Percentiles rank a stretch among this genome's conserved stretches.
phyloP scores from a whole-genome alignment of 805 yeast species.

The Candida verbasci region DNA sequence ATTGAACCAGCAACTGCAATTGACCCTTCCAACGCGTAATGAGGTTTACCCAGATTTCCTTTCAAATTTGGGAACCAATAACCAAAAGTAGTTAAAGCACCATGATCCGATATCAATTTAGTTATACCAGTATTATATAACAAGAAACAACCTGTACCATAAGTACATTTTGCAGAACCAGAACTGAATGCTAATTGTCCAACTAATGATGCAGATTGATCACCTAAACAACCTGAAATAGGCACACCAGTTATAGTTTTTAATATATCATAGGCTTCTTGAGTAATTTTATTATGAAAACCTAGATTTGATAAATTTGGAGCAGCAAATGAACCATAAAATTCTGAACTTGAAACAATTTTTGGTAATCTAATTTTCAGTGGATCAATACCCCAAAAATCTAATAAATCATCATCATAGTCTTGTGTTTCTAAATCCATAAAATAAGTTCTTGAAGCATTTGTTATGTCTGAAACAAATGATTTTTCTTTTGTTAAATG shows the following conservation, averaged over 20 bases:
- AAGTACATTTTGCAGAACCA: slow-evolving; percentile 92
- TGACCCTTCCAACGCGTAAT: slow-evolving; percentile 90
- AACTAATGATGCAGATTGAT: slow-evolving; percentile 88
- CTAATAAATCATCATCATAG: slow-evolving; percentile 72
- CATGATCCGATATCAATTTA: slow-evolving; percentile 69
- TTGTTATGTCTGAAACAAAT: slow-evolving; percentile 82
- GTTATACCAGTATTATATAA: slow-evolving; percentile 79
- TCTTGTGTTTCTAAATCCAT: slow-evolving; percentile 74
- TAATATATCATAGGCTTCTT: slow-evolving; percentile 48
- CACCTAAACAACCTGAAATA: slow-evolving; percentile 87
- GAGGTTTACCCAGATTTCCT: slow-evolving; percentile 53
- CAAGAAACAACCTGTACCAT: slow-evolving; percentile 93
- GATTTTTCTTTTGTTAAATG: slow-evolving; percentile 68
- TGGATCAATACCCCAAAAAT: slow-evolving; percentile 76
- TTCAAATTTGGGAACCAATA: slow-evolving; percentile 75
- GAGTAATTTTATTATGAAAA: slow-evolving; percentile 47
- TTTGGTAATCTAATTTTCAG: slow-evolving; percentile 64
- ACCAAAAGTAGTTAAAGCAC: slow-evolving; percentile 85
- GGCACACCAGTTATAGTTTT: slow-evolving; percentile 58
- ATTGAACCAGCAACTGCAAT: slow-evolving; percentile 95
- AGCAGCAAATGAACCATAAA: slow-evolving; percentile 65
- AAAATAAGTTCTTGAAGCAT: slow-evolving; percentile 87
- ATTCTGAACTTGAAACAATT: slow-evolving; percentile 73
- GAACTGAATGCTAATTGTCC: slow-evolving; percentile 83
- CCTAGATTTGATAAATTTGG: slow-evolving; percentile 55